phyloP scores from a whole-genome alignment of 441 rosid genomes.

The Eutrema salsugineum region DNA sequence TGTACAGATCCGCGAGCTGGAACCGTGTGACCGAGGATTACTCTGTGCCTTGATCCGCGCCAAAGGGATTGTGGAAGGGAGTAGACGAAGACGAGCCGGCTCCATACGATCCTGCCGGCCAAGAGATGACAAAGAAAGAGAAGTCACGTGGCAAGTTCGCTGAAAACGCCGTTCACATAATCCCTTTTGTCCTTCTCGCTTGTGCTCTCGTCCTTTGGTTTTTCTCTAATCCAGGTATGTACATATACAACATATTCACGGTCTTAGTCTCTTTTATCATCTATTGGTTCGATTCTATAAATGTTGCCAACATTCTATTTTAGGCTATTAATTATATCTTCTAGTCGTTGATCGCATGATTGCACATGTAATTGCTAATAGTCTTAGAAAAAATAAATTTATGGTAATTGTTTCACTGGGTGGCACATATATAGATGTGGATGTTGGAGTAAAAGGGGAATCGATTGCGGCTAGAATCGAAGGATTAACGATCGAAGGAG shows the following conservation, averaged over 20 bases:
- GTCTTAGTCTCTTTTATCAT: not conserved
- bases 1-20: slow-evolving; percentile 83
- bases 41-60: slow-evolving; percentile 41
- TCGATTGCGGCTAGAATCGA: slow-evolving; percentile 55
- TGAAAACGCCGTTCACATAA: slow-evolving; percentile 70
- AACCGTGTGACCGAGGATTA: slow-evolving; percentile 52
- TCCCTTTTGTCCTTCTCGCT: slow-evolving; percentile 68
- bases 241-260: not conserved
- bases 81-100: slow-evolving; percentile 41
- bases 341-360: not conserved
- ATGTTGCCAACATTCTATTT: not conserved
- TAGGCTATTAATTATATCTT: not conserved
- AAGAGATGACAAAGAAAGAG: slow-evolving; percentile 55
- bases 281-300: not conserved
- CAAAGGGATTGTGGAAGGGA: slow-evolving; percentile 34
- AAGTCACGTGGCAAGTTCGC: slow-evolving; percentile 54
- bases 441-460: slow-evolving; percentile 39
- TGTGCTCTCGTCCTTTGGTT: slow-evolving; percentile 78
- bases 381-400: not conserved
- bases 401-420: not conserved
- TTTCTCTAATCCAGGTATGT: slow-evolving; percentile 63
- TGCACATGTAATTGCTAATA: not conserved
- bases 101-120: slow-evolving; percentile 34
- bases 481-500: slow-evolving; percentile 76
- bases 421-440: slow-evolving; percentile 37